phyloP scores from a whole-genome alignment of 75 land plant species.

The Adiantum capillusveneris region DNA sequence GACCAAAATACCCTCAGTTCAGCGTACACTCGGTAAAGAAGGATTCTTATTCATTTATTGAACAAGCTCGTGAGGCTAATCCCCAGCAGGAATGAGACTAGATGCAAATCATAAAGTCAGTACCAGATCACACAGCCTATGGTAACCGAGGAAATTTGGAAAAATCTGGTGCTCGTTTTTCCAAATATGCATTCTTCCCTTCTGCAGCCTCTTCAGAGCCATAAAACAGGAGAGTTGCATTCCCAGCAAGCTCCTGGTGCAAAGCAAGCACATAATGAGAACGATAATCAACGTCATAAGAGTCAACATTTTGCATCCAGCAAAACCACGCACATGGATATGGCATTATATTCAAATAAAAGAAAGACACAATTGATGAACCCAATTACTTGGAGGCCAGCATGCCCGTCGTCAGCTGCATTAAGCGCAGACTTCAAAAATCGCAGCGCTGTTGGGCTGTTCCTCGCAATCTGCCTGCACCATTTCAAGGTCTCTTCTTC shows the following conservation, averaged over 20 bases:
- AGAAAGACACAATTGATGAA: too few relatives aligned
- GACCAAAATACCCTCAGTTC: too few relatives aligned
- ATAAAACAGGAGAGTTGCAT: conserved; percentile 80
- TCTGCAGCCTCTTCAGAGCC: conserved; percentile 85
- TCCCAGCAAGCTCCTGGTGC: conserved; percentile 69
- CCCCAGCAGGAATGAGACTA: too few relatives aligned
- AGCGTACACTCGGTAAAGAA: too few relatives aligned
- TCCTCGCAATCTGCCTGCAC: conserved; percentile 82
- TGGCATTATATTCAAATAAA: too few relatives aligned
- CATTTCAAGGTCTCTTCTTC: conserved; percentile 85
- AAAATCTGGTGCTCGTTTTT: conserved; percentile 75
- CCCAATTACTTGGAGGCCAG: conserved; percentile 64
- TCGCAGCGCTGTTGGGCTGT: conserved; percentile 91
- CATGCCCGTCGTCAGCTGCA: conserved; percentile 96
- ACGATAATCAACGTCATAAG: neutral
- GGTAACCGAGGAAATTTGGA: conserved; percentile 78
- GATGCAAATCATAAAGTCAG: too few relatives aligned
- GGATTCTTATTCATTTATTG: too few relatives aligned
- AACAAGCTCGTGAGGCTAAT: too few relatives aligned
- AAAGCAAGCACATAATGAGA: neutral
- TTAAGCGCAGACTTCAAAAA: conserved; percentile 81
- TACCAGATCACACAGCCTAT: too few relatives aligned
- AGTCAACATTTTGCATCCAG: neutral
- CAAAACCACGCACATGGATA: too few relatives aligned
- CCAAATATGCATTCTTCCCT: conserved; percentile 69